These are phyloP conservation scores for Sparassis latifolia DNA, from an alignment of 1,284 basidiomycete species.

Conservation along the genomic window DNA sequence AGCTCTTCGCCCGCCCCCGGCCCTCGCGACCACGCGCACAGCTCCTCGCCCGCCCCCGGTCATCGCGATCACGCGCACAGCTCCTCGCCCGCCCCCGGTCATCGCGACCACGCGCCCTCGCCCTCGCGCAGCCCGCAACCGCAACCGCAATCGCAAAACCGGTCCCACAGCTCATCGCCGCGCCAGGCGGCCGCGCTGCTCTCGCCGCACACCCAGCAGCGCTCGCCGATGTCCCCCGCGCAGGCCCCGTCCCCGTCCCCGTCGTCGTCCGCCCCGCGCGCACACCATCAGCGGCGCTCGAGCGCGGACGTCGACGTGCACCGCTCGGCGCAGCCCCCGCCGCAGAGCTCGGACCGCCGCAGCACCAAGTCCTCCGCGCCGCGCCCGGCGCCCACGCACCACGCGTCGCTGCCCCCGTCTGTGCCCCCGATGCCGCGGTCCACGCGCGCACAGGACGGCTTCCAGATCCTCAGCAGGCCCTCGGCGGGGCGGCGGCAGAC, in stretches of 20 bases:
- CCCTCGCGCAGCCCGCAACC: constrained; percentile 16
- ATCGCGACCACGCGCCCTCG: constrained; percentile 15
- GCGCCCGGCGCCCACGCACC: constrained; percentile 12
- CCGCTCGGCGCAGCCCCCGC: neutral
- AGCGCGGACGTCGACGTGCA: constrained; percentile 12
- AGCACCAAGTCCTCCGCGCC: constrained; percentile 5
- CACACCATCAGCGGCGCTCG: constrained; percentile 14
- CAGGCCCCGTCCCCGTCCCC: neutral
- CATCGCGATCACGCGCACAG: constrained; percentile 15
- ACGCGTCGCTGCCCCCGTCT: constrained; percentile 13
- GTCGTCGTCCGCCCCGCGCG: constrained; percentile 2
- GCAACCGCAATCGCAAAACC: neutral
- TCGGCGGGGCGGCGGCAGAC: constrained; percentile 12
- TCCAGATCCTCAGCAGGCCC: constrained; percentile 19
- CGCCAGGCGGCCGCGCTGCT: neutral
- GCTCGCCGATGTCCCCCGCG: neutral
- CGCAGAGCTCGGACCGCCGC: constrained; percentile 6
- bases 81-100: constrained; percentile 20
- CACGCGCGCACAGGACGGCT: constrained; percentile 12
- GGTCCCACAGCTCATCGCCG: neutral
- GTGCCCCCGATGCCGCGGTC: constrained; percentile 8
- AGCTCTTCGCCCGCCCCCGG: constrained; percentile 23
- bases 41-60: constrained; percentile 21
- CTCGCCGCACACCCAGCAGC: neutral
- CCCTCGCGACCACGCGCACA: constrained; percentile 13